phyloP scores from a whole-genome alignment of 108 stramenopile species.

The Cyclotella atomus region DNA sequence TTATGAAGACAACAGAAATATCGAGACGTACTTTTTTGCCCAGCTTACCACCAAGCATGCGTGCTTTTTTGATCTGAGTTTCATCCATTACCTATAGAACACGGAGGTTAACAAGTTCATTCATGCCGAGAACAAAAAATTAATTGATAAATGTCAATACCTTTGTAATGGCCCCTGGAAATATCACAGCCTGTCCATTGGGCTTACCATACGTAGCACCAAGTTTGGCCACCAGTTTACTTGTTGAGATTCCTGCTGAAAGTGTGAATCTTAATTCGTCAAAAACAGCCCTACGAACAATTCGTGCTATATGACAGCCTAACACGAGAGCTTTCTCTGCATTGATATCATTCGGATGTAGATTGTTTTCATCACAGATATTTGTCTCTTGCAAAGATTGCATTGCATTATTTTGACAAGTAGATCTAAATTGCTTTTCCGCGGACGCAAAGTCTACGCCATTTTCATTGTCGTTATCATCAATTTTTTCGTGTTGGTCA shows the following conservation, averaged over 20 bases:
- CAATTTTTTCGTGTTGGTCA: not conserved
- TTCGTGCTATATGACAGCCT: slow-evolving; percentile 63
- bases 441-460: not conserved
- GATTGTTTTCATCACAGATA: slow-evolving; percentile 31
- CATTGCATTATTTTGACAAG: slow-evolving; percentile 16
- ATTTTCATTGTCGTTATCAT: slow-evolving; percentile 3
- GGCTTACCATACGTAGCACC: slow-evolving; percentile 88
- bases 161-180: slow-evolving; percentile 54
- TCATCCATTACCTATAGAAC: slow-evolving; percentile 50
- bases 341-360: slow-evolving; percentile 14
- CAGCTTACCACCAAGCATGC: slow-evolving; percentile 86
- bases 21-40: slow-evolving; percentile 55
- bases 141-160: not conserved
- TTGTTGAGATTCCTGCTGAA: slow-evolving; percentile 78
- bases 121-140: no score
- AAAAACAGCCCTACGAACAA: slow-evolving; percentile 61
- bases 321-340: slow-evolving; percentile 40
- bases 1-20: not conserved
- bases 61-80: slow-evolving; percentile 75
- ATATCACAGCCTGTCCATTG: slow-evolving; percentile 85
- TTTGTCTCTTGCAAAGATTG: slow-evolving; percentile 31
- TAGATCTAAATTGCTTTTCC: slow-evolving; percentile 20
- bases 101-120: no score
- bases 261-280: slow-evolving; percentile 78
- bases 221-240: slow-evolving; percentile 84